Evolutionary conservation across 163 green algal genomes (phyloP), one percentile per base, ranked within the genome.

Genomic region (Scenedesmus sp.): DNA sequence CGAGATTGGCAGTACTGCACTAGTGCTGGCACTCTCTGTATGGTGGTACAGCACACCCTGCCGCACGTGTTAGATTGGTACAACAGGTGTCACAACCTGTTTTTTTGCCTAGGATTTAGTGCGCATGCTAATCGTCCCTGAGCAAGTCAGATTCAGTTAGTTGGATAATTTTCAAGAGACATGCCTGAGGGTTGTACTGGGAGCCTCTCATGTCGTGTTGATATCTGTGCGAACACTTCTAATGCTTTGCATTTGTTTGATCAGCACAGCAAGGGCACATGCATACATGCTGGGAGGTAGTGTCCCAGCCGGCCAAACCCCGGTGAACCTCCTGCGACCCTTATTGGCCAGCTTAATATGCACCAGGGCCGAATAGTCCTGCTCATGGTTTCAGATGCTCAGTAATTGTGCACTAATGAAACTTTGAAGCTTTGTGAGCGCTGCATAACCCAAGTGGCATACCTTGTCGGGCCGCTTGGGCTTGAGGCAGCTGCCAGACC

Each of bases 251-350:
- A 24, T 3, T 3, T 24, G 24, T 61, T 26, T 61, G 10, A 61
- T 61, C 13, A 61, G 51, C 51, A 61, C 6, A 26, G 20, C 20
- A 70, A 33, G 56, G 2, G n/a, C 22, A 3, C 20, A 70, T 4
- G 13, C 51, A 20, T 61, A 3, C 10, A 72, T 72, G 59, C 22
- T 40, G 30, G 37, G 30, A 20, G 13, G 15, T 18, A 37, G 5
- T n/a, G 40, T 76, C 65, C 9, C 30, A 76, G 65, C 65, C 65
- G 65, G 65, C 65, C 65, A 76, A 76, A 76, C 65, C 65, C 65
- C 65, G 65, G 65, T 76, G 65, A 76, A 76, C 65, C 65, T 30
- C 30, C 65, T 76, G 65, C 65, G 30, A 30, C 40, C 30, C 7
- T 76, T 15, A 6, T 24, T 37, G 65, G 65, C 65, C 65, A 30